Conservation (phyloP, 179 eudicot genomes). For the Spergularia azorica region DNA sequence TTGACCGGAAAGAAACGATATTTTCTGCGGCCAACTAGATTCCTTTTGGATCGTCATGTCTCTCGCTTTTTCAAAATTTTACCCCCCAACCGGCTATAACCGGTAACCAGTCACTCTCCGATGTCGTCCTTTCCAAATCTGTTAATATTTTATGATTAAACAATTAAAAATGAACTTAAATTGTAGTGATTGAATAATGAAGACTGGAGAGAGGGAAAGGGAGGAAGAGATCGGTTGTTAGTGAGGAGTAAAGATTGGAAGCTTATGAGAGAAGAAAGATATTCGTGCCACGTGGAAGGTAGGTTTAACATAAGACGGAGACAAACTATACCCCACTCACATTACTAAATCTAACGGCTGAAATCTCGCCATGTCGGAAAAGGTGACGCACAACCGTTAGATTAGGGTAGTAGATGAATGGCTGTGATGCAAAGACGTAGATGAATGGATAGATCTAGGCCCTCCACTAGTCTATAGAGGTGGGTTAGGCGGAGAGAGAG, state of each 20-base stretch:
- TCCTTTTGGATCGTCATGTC: slow-evolving; percentile 23
- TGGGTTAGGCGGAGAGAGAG: slow-evolving; percentile 41
- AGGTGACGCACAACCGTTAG: slow-evolving; percentile 30
- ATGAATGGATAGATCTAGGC: slow-evolving; percentile 45
- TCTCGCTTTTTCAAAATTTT: slow-evolving; percentile 9
- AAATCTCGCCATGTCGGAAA: slow-evolving; percentile 45
- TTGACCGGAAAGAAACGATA: slow-evolving; percentile 41
- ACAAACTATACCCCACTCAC: neutral
- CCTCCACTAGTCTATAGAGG: slow-evolving; percentile 41
- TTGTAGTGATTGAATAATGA: neutral
- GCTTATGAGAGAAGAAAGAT: slow-evolving; percentile 42
- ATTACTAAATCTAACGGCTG: slow-evolving; percentile 26
- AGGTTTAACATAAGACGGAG: slow-evolving; percentile 19
- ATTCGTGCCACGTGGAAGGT: slow-evolving; percentile 57
- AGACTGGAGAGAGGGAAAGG: slow-evolving; percentile 15
- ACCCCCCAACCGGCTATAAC: slow-evolving; percentile 29
- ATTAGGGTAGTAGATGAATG: slow-evolving; percentile 29
- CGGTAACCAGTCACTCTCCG: slow-evolving; percentile 36
- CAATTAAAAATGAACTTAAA: slow-evolving; percentile 3
- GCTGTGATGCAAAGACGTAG: slow-evolving; percentile 25
- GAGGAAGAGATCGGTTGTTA: slow-evolving; percentile 30
- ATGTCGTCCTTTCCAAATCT: neutral
- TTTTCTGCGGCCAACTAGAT: slow-evolving; percentile 47
- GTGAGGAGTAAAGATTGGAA: slow-evolving; percentile 26
- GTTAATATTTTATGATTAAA: neutral